phyloP scores from a whole-genome alignment of 257 asterid species.

The Capsicum chinense region DNA sequence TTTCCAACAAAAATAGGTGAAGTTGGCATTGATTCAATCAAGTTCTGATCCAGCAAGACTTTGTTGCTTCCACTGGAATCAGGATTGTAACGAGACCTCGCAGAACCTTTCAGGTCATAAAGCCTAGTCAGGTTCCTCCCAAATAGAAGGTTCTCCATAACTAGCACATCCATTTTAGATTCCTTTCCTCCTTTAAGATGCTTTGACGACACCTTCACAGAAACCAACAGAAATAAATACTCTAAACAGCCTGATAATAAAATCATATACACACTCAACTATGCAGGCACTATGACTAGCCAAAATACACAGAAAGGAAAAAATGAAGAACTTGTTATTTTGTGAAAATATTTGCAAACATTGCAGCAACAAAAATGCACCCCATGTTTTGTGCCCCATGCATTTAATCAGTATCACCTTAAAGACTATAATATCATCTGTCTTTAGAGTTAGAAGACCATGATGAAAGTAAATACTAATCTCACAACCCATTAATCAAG shows the following conservation, averaged over 20 bases:
- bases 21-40: constrained; percentile 98
- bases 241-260: background rate
- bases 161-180: constrained; percentile 86
- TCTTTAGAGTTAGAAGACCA: background rate
- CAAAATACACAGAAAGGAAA: constrained; percentile 10
- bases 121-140: constrained; percentile 80
- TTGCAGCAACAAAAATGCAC: constrained; percentile 10
- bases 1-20: constrained; percentile 93
- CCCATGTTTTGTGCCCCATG: constrained; percentile 18
- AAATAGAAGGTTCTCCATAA: constrained; percentile 96
- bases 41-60: constrained; percentile 91
- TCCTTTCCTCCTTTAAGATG: constrained; percentile 93
- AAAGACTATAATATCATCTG: background rate
- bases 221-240: constrained; percentile 33
- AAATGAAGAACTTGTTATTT: background rate
- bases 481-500: constrained; percentile 7
- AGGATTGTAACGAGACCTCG: constrained; percentile 87
- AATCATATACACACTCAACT: background rate
- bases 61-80: constrained; percentile 89
- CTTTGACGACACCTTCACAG: constrained; percentile 69
- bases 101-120: constrained; percentile 95
- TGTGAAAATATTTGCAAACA: background rate
- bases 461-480: constrained; percentile 21
- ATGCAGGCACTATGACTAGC: background rate
- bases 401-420: constrained; percentile 12